These are phyloP conservation scores for Populus alba DNA, from an alignment of 345 rosid genomes.

Conservation along the genomic window DNA sequence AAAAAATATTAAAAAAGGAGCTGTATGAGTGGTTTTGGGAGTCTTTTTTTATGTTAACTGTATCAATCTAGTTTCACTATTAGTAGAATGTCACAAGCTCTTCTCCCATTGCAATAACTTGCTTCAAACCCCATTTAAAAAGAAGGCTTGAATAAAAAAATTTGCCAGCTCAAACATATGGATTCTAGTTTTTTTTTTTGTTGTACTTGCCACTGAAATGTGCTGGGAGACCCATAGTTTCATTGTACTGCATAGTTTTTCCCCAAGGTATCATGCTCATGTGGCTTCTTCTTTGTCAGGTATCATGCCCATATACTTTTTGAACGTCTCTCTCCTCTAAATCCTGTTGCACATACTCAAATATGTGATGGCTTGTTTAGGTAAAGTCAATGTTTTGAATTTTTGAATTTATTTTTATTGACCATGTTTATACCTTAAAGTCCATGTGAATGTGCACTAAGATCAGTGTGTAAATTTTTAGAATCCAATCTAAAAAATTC, in stretches of 20 bases:
- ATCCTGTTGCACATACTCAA: conserved; percentile 87
- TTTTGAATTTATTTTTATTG: neutral
- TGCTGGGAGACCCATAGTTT: neutral
- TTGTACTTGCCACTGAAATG: neutral
- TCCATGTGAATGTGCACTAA: neutral
- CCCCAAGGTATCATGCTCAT: neutral
- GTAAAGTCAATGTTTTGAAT: conserved; percentile 32
- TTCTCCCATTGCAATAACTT: neutral
- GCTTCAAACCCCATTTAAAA: neutral
- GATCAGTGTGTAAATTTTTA: neutral
- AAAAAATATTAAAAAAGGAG: no score
- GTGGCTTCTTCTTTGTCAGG: conserved; percentile 46
- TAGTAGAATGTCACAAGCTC: neutral
- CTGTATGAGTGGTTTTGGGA: neutral
- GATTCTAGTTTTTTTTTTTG: neutral
- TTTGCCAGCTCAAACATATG: neutral
- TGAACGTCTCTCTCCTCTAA: conserved; percentile 75
- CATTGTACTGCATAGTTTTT: neutral
- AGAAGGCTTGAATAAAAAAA: no score
- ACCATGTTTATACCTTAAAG: neutral
- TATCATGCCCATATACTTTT: conserved; percentile 76
- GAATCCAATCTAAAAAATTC: neutral
- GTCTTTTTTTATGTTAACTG: neutral
- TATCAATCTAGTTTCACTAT: neutral
- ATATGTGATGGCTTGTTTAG: conserved; percentile 79